Evolutionary conservation across 1,284 basidiomycete species (phyloP).

Genomic region (Papiliotrema nemorosa): DNA sequence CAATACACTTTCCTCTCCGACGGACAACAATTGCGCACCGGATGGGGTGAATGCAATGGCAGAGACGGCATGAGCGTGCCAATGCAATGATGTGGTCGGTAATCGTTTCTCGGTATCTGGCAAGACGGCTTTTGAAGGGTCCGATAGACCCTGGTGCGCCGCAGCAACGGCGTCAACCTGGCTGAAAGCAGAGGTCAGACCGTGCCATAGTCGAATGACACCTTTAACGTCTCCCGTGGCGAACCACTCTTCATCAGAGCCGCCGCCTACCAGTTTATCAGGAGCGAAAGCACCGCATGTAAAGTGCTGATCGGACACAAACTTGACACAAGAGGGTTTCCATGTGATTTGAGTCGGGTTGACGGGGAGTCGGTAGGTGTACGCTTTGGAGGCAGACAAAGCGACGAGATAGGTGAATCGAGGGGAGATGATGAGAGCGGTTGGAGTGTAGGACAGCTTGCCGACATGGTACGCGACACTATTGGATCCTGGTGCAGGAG

Average conservation of each 20-base stretch:
- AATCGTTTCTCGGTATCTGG: slow-evolving; percentile 35
- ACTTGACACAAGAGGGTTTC: slow-evolving; percentile 65
- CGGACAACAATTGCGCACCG: slow-evolving; percentile 88
- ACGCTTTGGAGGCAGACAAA: slow-evolving; percentile 73
- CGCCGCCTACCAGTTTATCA: slow-evolving; percentile 33
- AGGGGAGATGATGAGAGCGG: slow-evolving; percentile 63
- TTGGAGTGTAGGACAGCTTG: slow-evolving; percentile 30
- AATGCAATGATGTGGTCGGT: slow-evolving; percentile 84
- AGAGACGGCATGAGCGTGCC: slow-evolving; percentile 96
- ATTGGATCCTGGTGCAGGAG: not conserved
- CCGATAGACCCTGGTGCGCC: slow-evolving; percentile 9
- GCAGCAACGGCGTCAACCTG: slow-evolving; percentile 33
- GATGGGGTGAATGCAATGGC: slow-evolving; percentile 83
- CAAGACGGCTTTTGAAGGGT: slow-evolving; percentile 8
- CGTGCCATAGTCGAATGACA: slow-evolving; percentile 87
- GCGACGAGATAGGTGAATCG: slow-evolving; percentile 71
- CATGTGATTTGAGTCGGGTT: slow-evolving; percentile 18
- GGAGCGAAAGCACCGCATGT: slow-evolving; percentile 89
- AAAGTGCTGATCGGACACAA: slow-evolving; percentile 59
- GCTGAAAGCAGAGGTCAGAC: slow-evolving; percentile 60
- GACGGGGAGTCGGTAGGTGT: slow-evolving; percentile 62
- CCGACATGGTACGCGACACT: slow-evolving; percentile 16
- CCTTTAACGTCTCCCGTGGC: slow-evolving; percentile 89
- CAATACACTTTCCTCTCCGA: slow-evolving; percentile 91
- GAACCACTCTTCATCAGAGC: slow-evolving; percentile 71